Evolutionary conservation across 768 basidiomycete species (phyloP).

Genomic region (Artomyces pyxidatus): DNA sequence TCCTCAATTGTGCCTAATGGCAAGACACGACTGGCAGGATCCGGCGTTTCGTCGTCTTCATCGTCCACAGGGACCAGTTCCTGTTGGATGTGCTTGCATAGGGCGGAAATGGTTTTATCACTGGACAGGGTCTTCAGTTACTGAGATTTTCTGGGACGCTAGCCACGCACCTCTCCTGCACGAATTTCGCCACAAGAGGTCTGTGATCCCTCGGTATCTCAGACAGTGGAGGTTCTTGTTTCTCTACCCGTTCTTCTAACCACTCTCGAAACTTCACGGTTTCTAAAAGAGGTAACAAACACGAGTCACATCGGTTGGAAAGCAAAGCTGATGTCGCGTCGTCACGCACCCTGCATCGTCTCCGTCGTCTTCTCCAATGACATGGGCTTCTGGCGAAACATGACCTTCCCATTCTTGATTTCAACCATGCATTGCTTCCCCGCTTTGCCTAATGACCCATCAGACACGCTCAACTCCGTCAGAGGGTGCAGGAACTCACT

Average conservation of each 20-base stretch:
- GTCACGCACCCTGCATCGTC: slow-evolving; percentile 63
- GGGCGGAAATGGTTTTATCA: slow-evolving; percentile 56
- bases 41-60: slow-evolving; percentile 33
- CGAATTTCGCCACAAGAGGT: slow-evolving; percentile 73
- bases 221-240: slow-evolving; percentile 41
- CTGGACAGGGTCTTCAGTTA: slow-evolving; percentile 30
- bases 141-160: not conserved
- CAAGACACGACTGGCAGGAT: slow-evolving; percentile 29
- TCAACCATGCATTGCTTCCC: slow-evolving; percentile 44
- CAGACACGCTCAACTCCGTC: too few species aligned
- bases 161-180: slow-evolving; percentile 69
- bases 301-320: not conserved
- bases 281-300: slow-evolving; percentile 32
- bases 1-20: slow-evolving; percentile 46
- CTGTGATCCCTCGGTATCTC: slow-evolving; percentile 60
- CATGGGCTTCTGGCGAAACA: slow-evolving; percentile 67
- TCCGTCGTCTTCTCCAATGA: slow-evolving; percentile 75
- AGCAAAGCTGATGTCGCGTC: not conserved
- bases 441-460: slow-evolving; percentile 28
- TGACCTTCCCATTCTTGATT: slow-evolving; percentile 67
- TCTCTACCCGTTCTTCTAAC: slow-evolving; percentile 47
- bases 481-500: not conserved
- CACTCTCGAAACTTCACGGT: slow-evolving; percentile 71
- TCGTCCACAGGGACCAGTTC: slow-evolving; percentile 59
- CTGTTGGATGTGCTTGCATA: slow-evolving; percentile 64